Base-by-base conservation (phyloP, 1,139 yeast species). In the Hyphopichia buzzinii region DNA sequence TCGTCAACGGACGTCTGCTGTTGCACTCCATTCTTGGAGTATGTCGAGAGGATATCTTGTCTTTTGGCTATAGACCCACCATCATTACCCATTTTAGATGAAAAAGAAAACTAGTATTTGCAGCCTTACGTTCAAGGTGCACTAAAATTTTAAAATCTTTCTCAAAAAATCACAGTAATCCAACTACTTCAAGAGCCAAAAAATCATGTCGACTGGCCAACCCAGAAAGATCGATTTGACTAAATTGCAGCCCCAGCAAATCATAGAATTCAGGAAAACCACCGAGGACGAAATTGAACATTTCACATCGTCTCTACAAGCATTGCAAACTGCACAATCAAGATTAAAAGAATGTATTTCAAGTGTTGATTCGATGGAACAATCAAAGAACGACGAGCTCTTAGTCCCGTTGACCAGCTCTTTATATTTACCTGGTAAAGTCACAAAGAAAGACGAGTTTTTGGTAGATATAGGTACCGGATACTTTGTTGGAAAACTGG, bases 401-500 rank as follows among this genome's bases (percentile, higher is more conserved):
- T 68, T 92, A 45, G 88, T 94, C 1, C 98, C 99, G 5, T 70
- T 94, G 46, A 88, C 97, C 1, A 75, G 90, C 30, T 87, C 96
- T 0, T 67, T 92, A 31, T 92, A 94, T 50, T 84, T 92, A 19
- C 96, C 96, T 2, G 99, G 98, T 2, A 75, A 70, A 41, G 72
- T 77, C 39, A 71, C 72, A 33, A 77, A 82, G 43, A 75, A 75
- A 31, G 76, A 82, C 43, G 79, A 74, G 39, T 92, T 84, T 50
- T 72, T 92, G 62, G 96, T 94, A 13, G 99, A 92, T 55, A 83
- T 92, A 29, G 99, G 99, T 24, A 92, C 98, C 0, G 97, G 97
- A 2, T 92, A 92, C 59, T 92, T 77, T 55, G 94, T 89, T 22
- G 96, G 88, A 50, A 94, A 92, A 62, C 62, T 62, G 39, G 76